phyloP scores from a whole-genome alignment of 1,284 basidiomycete genomes.

The Trichosporon faecale region DNA sequence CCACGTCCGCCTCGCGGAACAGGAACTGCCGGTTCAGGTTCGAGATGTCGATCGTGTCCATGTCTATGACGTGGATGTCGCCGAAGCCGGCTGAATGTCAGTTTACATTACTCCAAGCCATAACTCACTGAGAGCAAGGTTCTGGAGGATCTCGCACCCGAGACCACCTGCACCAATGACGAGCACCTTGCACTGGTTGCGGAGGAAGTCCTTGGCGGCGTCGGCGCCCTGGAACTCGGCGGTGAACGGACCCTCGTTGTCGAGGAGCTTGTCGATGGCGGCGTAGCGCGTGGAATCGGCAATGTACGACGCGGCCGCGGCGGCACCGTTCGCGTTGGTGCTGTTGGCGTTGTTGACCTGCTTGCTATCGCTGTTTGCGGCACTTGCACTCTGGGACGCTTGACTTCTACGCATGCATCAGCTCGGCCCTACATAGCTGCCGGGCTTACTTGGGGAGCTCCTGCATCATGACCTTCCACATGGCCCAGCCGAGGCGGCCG shows the following conservation, averaged over 20 bases:
- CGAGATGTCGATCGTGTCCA: conserved; percentile 99
- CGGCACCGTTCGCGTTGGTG: background rate
- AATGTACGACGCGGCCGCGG: conserved; percentile 24
- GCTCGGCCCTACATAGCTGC: background rate
- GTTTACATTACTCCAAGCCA: background rate
- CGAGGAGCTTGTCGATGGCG: conserved; percentile 44
- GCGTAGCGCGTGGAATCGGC: conserved; percentile 33
- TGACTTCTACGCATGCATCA: conserved; percentile 18
- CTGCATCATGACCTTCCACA: conserved; percentile 55
- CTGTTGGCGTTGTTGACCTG: background rate
- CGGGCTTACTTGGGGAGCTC: conserved; percentile 29
- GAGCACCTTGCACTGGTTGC: conserved; percentile 81
- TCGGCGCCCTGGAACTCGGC: conserved; percentile 39
- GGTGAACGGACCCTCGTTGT: conserved; percentile 48
- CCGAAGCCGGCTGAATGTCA: conserved; percentile 73
- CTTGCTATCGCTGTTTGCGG: background rate
- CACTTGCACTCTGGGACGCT: background rate
- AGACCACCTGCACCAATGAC: conserved; percentile 96
- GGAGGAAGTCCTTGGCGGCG: conserved; percentile 75
- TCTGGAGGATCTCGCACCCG: conserved; percentile 91
- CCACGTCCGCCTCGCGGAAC: conserved; percentile 82
- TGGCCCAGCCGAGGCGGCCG: conserved; percentile 53
- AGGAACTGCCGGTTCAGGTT: conserved; percentile 98
- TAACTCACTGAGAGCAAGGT: conserved; percentile 67
- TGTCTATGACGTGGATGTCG: conserved; percentile 98